Percentiles rank a stretch among this genome's conserved stretches.
These are phyloP conservation scores for Phlyctochytrium arcticum DNA, from an alignment of 192 early-diverging fungal species.

Conservation along the genomic window DNA sequence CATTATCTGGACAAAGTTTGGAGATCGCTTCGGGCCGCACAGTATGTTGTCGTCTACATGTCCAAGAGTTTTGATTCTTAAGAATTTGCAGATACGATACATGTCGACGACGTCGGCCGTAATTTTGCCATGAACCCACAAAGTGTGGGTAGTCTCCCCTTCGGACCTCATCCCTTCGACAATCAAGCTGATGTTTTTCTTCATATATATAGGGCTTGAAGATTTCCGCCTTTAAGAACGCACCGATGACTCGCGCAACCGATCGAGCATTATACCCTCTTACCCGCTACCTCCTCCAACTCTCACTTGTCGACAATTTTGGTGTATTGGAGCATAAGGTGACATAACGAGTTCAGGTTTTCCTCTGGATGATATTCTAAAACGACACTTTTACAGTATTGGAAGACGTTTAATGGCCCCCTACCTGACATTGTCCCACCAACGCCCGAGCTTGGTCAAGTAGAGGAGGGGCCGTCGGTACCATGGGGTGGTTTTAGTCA, in stretches of 20 bases:
- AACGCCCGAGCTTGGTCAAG: too few relatives aligned
- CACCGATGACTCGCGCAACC: slow-evolving; percentile 30
- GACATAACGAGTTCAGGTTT: neutral
- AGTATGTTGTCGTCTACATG: slow-evolving; percentile 1
- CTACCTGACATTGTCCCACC: too few relatives aligned
- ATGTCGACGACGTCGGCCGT: slow-evolving; percentile 67
- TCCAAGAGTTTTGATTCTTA: neutral
- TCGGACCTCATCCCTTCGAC: too few relatives aligned
- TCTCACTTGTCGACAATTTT: slow-evolving; percentile 49
- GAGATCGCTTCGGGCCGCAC: slow-evolving; percentile 4
- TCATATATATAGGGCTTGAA: slow-evolving; percentile 48
- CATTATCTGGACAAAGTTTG: slow-evolving; percentile 29
- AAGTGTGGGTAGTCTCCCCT: slow-evolving; percentile 23
- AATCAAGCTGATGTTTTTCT: neutral
- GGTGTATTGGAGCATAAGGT: slow-evolving; percentile 56
- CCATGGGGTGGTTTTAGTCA: too few relatives aligned
- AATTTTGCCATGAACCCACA: slow-evolving; percentile 75
- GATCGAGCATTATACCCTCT: slow-evolving; percentile 61
- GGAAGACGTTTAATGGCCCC: slow-evolving; percentile 20
- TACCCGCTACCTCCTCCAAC: slow-evolving; percentile 55
- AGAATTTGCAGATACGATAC: slow-evolving; percentile 51
- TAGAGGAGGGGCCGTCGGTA: too few relatives aligned
- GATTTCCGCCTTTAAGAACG: slow-evolving; percentile 62
- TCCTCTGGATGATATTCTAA: too few relatives aligned
- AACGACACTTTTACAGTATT: slow-evolving; percentile 13